Percentiles rank a stretch among this genome's conserved stretches.
These are phyloP conservation scores for Penicillium crustosum DNA, from an alignment of 2,329 filamentous ascomycete species.

Conservation along the genomic window DNA sequence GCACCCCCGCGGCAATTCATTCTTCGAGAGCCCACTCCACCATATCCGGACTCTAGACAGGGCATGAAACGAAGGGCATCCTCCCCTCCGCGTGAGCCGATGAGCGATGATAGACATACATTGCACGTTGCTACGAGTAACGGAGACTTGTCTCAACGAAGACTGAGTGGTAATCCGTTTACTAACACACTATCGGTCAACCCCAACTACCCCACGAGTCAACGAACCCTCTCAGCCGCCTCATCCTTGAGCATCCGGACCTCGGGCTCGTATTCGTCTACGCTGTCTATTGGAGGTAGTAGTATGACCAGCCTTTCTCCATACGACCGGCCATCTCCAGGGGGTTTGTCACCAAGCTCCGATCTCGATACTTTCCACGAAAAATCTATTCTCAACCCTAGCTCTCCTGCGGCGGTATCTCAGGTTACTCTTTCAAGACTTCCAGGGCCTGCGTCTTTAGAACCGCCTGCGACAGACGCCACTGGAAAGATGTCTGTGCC, in stretches of 20 bases:
- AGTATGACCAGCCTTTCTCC: conserved; percentile 66
- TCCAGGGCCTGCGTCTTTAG: conserved; percentile 39
- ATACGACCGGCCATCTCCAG: conserved; percentile 61
- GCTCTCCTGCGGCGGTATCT: conserved; percentile 46
- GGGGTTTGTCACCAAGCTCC: conserved; percentile 58
- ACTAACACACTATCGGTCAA: conserved; percentile 56
- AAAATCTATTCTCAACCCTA: conserved; percentile 50
- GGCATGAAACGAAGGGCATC: conserved; percentile 66
- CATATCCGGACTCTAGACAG: conserved; percentile 46
- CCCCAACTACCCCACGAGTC: conserved; percentile 55
- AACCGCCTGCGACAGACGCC: conserved; percentile 40
- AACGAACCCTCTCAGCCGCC: conserved; percentile 64
- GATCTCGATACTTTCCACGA: conserved; percentile 56
- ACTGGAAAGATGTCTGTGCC: conserved; percentile 51
- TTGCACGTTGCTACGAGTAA: conserved; percentile 42
- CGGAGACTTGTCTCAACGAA: conserved; percentile 56
- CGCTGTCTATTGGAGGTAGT: conserved; percentile 60
- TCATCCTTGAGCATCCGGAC: conserved; percentile 62
- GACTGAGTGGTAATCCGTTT: conserved; percentile 55
- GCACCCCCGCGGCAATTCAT: conserved; percentile 38
- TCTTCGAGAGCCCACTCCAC: conserved; percentile 41
- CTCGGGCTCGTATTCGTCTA: conserved; percentile 61
- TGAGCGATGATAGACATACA: conserved; percentile 36
- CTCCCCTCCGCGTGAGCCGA: conserved; percentile 59
- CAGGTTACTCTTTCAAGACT: conserved; percentile 40